Evolutionary conservation across 2,329 filamentous ascomycete genomes (phyloP).

Genomic region (Alternaria incomplexa): DNA sequence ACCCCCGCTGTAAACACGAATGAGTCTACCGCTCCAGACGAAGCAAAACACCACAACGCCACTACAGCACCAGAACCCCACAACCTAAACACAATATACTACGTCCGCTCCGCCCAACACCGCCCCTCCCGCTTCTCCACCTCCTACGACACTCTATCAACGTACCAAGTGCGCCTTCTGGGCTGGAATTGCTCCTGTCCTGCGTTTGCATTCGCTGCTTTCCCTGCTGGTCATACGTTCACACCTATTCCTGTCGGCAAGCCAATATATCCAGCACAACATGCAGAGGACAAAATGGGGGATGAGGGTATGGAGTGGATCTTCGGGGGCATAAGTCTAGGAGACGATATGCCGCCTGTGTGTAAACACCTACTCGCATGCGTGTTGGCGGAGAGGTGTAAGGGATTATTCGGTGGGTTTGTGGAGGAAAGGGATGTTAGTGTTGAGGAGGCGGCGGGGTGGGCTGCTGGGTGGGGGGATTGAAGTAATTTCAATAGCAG

Average conservation of each 20-base stretch:
- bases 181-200: constrained; percentile 93
- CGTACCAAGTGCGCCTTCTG: constrained; percentile 73
- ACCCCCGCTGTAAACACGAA: neutral
- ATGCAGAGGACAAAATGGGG: neutral
- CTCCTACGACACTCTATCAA: constrained; percentile 34
- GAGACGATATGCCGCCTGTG: constrained; percentile 59
- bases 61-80: neutral
- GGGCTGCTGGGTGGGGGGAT: constrained; percentile 56
- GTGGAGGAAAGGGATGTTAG: constrained; percentile 62
- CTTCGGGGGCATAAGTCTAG: constrained; percentile 54
- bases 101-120: constrained; percentile 66
- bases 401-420: constrained; percentile 60
- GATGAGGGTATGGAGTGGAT: neutral
- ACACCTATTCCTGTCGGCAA: too few relatives aligned
- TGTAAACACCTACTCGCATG: constrained; percentile 94
- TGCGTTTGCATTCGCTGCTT: constrained; percentile 77
- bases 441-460: constrained; percentile 74
- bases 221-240: constrained; percentile 48
- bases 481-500: constrained; percentile 1
- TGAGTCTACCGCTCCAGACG: neutral
- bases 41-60: too few relatives aligned
- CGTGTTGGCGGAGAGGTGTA: constrained; percentile 72
- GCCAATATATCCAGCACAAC: too few relatives aligned
- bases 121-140: constrained; percentile 45
- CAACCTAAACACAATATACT: constrained; percentile 51